phyloP scores from a whole-genome alignment of 2,329 filamentous ascomycete species.

The Beauveria bassiana region DNA sequence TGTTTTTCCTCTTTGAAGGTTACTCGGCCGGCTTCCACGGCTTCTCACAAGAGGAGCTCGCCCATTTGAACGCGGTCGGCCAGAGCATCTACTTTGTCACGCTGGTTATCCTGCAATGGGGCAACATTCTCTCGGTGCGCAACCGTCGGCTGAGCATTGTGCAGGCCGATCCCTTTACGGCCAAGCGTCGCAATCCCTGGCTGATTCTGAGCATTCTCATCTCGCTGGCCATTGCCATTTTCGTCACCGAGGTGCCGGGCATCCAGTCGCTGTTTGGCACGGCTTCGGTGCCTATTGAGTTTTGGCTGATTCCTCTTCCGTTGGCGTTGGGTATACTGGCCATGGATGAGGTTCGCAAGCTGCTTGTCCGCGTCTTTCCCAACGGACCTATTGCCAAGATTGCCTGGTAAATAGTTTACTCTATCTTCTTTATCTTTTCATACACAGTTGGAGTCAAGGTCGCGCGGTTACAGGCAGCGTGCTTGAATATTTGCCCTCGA shows the following conservation, averaged over 20 bases:
- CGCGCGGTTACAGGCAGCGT: no score
- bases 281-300: slow-evolving; percentile 41
- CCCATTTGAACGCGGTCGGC: slow-evolving; percentile 39
- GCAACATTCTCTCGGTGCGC: slow-evolving; percentile 43
- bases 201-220: slow-evolving; percentile 37
- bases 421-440: not conserved
- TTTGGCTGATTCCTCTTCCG: slow-evolving; percentile 44
- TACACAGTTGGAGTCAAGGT: no score
- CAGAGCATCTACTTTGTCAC: slow-evolving; percentile 49
- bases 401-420: slow-evolving; percentile 34
- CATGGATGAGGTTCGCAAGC: slow-evolving; percentile 46
- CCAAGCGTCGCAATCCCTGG: slow-evolving; percentile 42
- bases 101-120: slow-evolving; percentile 45
- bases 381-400: slow-evolving; percentile 36
- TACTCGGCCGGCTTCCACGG: slow-evolving; percentile 42
- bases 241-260: slow-evolving; percentile 44
- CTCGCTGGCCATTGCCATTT: slow-evolving; percentile 42
- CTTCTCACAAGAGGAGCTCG: slow-evolving; percentile 37
- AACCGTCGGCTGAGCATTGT: slow-evolving; percentile 44
- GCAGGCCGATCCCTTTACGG: slow-evolving; percentile 41
- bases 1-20: slow-evolving; percentile 42
- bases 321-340: slow-evolving; percentile 41
- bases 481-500: no score
- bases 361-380: slow-evolving; percentile 38
- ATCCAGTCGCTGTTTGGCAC: slow-evolving; percentile 42